Evolutionary conservation across 129 eudicot genomes (phyloP).

Genomic region (Artemisia argyi): DNA sequence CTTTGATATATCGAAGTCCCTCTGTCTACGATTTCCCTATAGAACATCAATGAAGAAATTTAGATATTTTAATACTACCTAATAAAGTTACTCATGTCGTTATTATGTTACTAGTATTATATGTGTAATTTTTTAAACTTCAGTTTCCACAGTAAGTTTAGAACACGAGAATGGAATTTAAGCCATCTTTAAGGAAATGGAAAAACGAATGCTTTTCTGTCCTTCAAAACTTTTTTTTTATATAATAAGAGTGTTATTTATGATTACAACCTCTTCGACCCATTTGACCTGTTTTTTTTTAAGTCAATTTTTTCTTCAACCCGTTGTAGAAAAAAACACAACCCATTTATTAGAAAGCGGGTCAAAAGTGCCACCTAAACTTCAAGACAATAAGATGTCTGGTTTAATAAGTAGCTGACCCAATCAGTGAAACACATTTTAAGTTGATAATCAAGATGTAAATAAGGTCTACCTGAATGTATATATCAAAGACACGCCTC

Average conservation of each 20-base stretch:
- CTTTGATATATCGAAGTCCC: slow-evolving; percentile 49
- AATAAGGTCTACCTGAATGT: slow-evolving; percentile 42
- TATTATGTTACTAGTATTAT: not conserved
- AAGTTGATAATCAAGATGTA: not conserved
- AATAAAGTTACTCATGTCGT: not conserved
- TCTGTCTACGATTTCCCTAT: slow-evolving; percentile 46
- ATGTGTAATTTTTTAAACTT: not conserved
- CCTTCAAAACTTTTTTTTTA: no score
- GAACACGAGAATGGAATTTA: not conserved
- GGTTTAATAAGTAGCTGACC: not conserved
- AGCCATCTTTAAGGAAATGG: not conserved
- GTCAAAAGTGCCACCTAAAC: not conserved
- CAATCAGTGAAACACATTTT: not conserved
- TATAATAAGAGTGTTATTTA: no score
- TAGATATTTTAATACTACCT: not conserved
- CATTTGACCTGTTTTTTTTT: not conserved
- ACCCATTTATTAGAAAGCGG: not conserved
- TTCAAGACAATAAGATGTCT: not conserved
- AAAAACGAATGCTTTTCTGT: not conserved
- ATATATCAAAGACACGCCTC: slow-evolving; percentile 57
- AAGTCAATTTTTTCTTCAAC: not conserved
- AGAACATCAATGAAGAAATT: slow-evolving; percentile 15
- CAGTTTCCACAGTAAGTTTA: not conserved
- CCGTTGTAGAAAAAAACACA: not conserved
- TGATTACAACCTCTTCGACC: not conserved